Evolutionary conservation across 106 monocot species (phyloP).

Genomic region (Phalaenopsis aphrodite): DNA sequence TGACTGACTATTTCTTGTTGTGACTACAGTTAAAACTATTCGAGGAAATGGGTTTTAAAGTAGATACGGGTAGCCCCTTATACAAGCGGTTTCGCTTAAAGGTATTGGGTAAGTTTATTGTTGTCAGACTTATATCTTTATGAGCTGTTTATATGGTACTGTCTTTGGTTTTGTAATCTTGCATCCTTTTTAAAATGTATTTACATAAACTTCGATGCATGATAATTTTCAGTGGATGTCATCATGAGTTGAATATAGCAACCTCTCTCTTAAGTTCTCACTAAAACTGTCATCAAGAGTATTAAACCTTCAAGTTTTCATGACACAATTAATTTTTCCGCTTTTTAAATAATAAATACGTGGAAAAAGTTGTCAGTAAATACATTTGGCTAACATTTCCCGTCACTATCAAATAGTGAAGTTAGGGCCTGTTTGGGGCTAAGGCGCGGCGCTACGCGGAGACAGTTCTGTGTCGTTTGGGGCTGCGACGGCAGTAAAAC

Average conservation of each 20-base stretch:
- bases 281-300: background rate
- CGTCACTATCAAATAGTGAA: background rate
- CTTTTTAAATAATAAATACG: background rate
- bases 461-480: no score
- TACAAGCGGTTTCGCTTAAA: slow-evolving; percentile 91
- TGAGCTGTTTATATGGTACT: background rate
- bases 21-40: slow-evolving; percentile 83
- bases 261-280: background rate
- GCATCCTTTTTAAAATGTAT: background rate
- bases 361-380: background rate
- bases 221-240: background rate
- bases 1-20: slow-evolving; percentile 1
- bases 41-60: slow-evolving; percentile 89
- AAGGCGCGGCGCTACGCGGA: no score
- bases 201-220: background rate
- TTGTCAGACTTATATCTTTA: background rate
- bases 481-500: no score
- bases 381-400: background rate
- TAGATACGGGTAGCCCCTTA: slow-evolving; percentile 55
- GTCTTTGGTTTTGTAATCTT: background rate
- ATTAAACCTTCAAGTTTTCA: background rate
- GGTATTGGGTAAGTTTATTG: slow-evolving; percentile 58
- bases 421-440: background rate
- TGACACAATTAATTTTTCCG: background rate
- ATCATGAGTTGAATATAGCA: background rate